A percentile compares a stretch with the other conserved stretches of the same genome.
Evolutionary conservation across 352 stramenopile genomes (phyloP).

Genomic region (Blastocystis sp.): DNA sequence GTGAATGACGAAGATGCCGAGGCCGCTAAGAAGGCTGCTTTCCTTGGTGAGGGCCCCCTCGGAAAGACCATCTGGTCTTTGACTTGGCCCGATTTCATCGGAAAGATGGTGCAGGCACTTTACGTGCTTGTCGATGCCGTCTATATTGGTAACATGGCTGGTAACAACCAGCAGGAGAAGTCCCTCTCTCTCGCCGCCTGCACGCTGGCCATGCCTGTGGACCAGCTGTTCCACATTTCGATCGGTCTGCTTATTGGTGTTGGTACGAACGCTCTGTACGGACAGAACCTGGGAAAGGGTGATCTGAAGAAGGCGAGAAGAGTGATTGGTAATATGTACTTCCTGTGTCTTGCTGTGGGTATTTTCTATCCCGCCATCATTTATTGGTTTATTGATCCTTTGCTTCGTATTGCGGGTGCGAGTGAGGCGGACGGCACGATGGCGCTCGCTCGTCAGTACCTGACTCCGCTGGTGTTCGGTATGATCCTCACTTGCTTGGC

Average conservation of each 20-base stretch:
- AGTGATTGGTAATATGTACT: constrained; percentile 57
- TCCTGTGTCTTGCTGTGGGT: constrained; percentile 29
- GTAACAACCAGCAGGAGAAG: constrained; percentile 43
- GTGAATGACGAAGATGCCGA: neutral
- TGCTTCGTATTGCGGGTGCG: constrained; percentile 19
- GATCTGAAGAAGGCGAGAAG: constrained; percentile 39
- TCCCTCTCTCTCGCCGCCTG: constrained; percentile 48
- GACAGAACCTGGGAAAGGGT: constrained; percentile 31
- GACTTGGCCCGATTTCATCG: constrained; percentile 62
- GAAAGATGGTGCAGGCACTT: constrained; percentile 56
- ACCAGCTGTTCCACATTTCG: constrained; percentile 51
- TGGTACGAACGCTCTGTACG: constrained; percentile 49
- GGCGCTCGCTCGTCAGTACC: constrained; percentile 27
- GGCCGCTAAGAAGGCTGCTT: constrained; percentile 61
- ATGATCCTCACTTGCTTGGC: constrained; percentile 17
- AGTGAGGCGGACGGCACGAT: constrained; percentile 37
- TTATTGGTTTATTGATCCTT: constrained; percentile 29
- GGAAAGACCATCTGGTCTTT: constrained; percentile 50
- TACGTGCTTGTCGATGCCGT: constrained; percentile 59
- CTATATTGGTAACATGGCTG: constrained; percentile 68
- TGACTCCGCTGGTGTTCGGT: constrained; percentile 41
- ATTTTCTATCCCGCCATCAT: constrained; percentile 37
- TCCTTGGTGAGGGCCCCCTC: constrained; percentile 45
- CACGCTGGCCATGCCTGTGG: constrained; percentile 56
- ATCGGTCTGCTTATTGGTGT: constrained; percentile 56